Evolutionary conservation across 2,329 filamentous ascomycete species (phyloP), one percentile per base, ranked within the genome.

Genomic region (Samsoniella hepiali): DNA sequence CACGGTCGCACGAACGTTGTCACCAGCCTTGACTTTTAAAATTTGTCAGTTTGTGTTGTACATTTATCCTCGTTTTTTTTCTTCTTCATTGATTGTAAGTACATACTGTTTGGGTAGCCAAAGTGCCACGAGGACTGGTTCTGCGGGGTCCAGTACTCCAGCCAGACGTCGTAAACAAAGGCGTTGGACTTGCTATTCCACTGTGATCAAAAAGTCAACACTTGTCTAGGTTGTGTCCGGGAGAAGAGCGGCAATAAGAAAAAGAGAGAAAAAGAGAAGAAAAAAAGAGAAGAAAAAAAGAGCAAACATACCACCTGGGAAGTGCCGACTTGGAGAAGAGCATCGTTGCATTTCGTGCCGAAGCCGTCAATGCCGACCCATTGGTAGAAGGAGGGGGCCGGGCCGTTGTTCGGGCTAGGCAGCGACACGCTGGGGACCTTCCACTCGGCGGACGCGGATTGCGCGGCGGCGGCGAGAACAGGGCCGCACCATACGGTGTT

Each of bases 291-390:
- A 8, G 3, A 22, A 42, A 17, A 10, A 17, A 29, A 55, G 29
- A 29, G 7, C 15, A 10, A 47, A 56, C 53, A 11, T 56, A 56
- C 53, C 53, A 44, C 53, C 53, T 56, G 53, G n/a, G 53, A 56
- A 22, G 53, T 56, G 36, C 53, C 53, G n/a, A 8, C 53, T 56
- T 56, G 53, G 34, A 56, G 53, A 22, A 56, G 53, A 42, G 53
- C 36, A 36, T 42, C 17, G 22, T 36, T 36, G 36, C 53, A 56
- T n/a, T n/a, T 40, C 22, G 53, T 42, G 22, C 36, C n/a, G 6
- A 42, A 36, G 36, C 53, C 53, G 10, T 56, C 53, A n/a, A 56
- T 56, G 38, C 53, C 53, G 22, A 56, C 53, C 53, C 53, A 56
- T 40, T 56, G 53, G 36, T 31, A 56, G 53, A 56, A 42, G n/a